Evolutionary conservation across 257 asterid species (phyloP).

Genomic region (Nicotiana noctiflora): DNA sequence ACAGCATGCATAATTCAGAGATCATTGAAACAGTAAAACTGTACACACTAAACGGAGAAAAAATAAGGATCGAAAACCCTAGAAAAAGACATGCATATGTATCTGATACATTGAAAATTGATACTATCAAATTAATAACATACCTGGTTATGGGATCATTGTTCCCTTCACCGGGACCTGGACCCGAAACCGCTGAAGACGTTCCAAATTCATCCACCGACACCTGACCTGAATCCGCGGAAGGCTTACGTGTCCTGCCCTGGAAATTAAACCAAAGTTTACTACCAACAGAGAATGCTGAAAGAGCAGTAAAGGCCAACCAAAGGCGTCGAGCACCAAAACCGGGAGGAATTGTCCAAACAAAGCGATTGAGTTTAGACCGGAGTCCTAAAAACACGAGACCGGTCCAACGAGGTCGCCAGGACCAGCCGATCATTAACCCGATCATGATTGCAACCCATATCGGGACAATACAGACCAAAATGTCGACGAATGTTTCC

Average conservation of each 20-base stretch:
- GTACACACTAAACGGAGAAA: background rate
- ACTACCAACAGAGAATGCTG: constrained; percentile 81
- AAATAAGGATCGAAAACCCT: background rate
- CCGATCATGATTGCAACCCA: constrained; percentile 99
- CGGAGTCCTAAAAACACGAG: constrained; percentile 69
- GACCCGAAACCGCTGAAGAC: background rate
- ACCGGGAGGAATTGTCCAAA: constrained; percentile 90
- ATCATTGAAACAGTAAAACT: background rate
- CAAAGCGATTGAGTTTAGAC: constrained; percentile 59
- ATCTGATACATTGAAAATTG: background rate
- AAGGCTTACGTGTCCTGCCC: constrained; percentile 33
- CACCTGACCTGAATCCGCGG: constrained; percentile 14
- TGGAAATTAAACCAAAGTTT: constrained; percentile 61
- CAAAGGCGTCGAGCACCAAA: constrained; percentile 89
- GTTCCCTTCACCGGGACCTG: background rate
- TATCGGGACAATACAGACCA: constrained; percentile 84
- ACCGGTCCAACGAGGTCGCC: constrained; percentile 94
- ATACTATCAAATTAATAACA: background rate
- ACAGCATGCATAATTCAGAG: background rate
- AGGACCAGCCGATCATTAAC: constrained; percentile 87
- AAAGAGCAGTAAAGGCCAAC: constrained; percentile 85
- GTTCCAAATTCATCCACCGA: constrained; percentile 24
- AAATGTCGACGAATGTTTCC: constrained; percentile 89
- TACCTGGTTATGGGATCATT: constrained; percentile 31
- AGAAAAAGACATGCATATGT: background rate